Percentiles rank a stretch among this genome's conserved stretches.
Conservation (phyloP, 495 filamentous ascomycete genomes). For the Xylaria grammica region DNA sequence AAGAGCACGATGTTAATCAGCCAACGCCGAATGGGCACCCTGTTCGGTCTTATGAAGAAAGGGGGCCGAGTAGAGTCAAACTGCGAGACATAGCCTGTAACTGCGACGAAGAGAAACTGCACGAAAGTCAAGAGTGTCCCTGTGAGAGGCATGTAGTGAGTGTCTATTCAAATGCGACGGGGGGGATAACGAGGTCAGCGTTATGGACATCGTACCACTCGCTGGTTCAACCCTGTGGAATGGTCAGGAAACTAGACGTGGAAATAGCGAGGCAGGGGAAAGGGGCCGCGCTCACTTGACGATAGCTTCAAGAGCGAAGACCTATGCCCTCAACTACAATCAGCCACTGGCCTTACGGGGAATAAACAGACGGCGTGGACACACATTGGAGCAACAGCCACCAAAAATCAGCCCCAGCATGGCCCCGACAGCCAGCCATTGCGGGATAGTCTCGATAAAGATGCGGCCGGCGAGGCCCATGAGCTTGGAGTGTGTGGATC, state of each 20-base stretch:
- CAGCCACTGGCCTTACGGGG: constrained; percentile 17
- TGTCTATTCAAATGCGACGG: constrained; percentile 17
- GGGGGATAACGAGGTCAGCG: constrained; percentile 8
- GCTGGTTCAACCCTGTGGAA: constrained; percentile 61
- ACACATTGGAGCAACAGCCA: constrained; percentile 96
- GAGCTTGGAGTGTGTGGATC: constrained; percentile 57
- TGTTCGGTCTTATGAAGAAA: constrained; percentile 73
- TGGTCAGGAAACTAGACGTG: constrained; percentile 30
- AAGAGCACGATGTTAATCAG: constrained; percentile 87
- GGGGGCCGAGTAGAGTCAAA: constrained; percentile 63
- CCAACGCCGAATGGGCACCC: constrained; percentile 87
- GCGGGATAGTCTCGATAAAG: constrained; percentile 66
- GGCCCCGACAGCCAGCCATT: constrained; percentile 68
- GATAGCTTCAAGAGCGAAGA: constrained; percentile 93
- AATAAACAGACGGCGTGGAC: constrained; percentile 20
- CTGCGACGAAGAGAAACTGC: constrained; percentile 85
- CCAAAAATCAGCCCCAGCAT: constrained; percentile 94
- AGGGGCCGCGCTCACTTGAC: constrained; percentile 70
- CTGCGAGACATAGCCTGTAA: constrained; percentile 77
- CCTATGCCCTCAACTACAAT: constrained; percentile 53
- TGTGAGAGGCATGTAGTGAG: constrained; percentile 37
- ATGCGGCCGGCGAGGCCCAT: constrained; percentile 60
- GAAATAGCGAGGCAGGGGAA: constrained; percentile 22
- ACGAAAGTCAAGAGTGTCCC: constrained; percentile 91
- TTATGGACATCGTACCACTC: constrained; percentile 51